These are phyloP conservation scores for Eucommia ulmoides DNA, from an alignment of 257 asterid species.

Conservation along the genomic window DNA sequence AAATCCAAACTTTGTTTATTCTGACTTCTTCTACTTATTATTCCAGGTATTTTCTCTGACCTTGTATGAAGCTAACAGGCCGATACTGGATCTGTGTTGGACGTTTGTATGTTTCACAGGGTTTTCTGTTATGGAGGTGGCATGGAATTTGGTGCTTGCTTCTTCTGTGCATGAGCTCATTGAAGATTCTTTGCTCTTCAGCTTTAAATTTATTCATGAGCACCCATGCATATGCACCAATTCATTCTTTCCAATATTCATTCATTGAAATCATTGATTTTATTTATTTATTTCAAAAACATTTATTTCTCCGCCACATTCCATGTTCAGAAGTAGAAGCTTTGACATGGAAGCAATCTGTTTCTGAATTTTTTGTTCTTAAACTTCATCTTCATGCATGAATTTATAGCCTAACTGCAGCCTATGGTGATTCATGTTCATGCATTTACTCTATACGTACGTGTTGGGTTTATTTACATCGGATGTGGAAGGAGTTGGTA, in stretches of 20 bases:
- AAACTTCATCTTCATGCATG: background rate
- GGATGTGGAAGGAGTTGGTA: no score
- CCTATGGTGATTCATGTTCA: background rate
- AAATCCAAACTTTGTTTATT: background rate
- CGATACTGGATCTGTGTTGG: conserved; percentile 52
- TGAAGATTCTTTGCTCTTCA: conserved; percentile 14
- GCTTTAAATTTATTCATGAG: background rate
- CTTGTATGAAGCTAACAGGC: conserved; percentile 94
- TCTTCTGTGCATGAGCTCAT: conserved; percentile 23
- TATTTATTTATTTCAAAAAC: background rate
- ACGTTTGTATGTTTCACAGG: conserved; percentile 56
- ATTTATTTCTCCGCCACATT: background rate
- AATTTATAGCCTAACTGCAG: background rate
- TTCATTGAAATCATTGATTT: background rate
- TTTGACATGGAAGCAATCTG: background rate
- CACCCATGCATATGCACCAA: conserved; percentile 12
- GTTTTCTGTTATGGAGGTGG: conserved; percentile 35
- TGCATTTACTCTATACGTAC: no score
- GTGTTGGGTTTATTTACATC: no score
- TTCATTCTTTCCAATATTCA: conserved; percentile 3
- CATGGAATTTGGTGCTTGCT: conserved; percentile 36
- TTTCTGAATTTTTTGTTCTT: background rate
- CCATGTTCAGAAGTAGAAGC: background rate
- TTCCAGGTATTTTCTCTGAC: conserved; percentile 99
- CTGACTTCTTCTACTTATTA: conserved; percentile 52